phyloP scores from a whole-genome alignment of 306 rosid genomes.

The Psophocarpus tetragonolobus region DNA sequence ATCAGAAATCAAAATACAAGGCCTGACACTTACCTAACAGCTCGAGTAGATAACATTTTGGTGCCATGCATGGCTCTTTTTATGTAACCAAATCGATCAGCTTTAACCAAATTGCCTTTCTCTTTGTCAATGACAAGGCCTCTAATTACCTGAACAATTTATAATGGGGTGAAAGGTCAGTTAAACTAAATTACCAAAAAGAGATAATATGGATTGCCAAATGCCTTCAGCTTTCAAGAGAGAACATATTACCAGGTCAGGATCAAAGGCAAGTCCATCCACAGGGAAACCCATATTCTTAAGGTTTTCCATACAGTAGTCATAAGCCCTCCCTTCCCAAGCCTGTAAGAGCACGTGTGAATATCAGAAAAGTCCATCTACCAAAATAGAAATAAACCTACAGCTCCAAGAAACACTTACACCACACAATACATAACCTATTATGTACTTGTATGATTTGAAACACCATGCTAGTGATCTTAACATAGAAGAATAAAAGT shows the following conservation, averaged over 20 bases:
- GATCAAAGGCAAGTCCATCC: constrained; percentile 89
- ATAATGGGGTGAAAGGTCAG: constrained; percentile 25
- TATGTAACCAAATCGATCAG: constrained; percentile 94
- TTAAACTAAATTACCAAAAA: constrained; percentile 25
- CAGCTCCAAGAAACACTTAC: constrained; percentile 19
- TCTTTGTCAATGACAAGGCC: constrained; percentile 99
- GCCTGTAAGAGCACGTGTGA: constrained; percentile 56
- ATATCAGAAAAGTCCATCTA: constrained; percentile 29
- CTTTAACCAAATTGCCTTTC: constrained; percentile 91
- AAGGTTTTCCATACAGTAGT: constrained; percentile 93
- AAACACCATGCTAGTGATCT: constrained; percentile 13
- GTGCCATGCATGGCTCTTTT: constrained; percentile 99
- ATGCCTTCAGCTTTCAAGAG: constrained; percentile 33
- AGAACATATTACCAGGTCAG: constrained; percentile 70
- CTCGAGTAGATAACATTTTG: constrained; percentile 81
- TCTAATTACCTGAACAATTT: constrained; percentile 79
- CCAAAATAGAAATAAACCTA: constrained; percentile 16
- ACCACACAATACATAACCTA: constrained; percentile 22
- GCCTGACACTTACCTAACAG: constrained; percentile 68
- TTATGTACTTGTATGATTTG: constrained; percentile 6
- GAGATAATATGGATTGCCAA: constrained; percentile 26
- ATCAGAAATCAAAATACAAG: constrained; percentile 30
- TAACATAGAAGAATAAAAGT: constrained; percentile 7
- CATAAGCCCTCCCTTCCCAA: constrained; percentile 99
- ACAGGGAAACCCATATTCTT: constrained; percentile 91